Evolutionary conservation across 441 rosid genomes (phyloP).

Genomic region (Daphne laureola): DNA sequence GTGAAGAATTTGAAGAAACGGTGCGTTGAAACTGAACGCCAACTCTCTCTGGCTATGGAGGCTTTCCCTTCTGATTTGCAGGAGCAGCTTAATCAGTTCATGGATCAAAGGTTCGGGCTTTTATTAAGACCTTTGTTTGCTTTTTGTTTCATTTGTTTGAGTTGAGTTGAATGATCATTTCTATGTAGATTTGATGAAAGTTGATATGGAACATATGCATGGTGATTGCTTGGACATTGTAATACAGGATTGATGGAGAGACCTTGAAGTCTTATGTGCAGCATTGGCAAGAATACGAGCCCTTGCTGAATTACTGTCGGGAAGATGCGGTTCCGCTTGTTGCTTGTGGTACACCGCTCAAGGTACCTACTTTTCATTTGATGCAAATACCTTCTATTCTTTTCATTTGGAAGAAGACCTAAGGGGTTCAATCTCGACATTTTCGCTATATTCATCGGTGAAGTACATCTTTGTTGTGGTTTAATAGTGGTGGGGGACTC

Average conservation of each 20-base stretch:
- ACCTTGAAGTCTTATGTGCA: slow-evolving; percentile 47
- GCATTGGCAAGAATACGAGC: slow-evolving; percentile 86
- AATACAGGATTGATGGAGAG: slow-evolving; percentile 73
- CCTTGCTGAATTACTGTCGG: slow-evolving; percentile 71
- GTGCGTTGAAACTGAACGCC: slow-evolving; percentile 48
- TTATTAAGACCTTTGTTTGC: neutral
- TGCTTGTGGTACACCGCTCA: slow-evolving; percentile 87
- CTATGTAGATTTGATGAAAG: neutral
- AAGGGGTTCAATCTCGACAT: no score
- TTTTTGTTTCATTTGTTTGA: neutral
- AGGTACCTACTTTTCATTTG: slow-evolving; percentile 30
- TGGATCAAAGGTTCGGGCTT: slow-evolving; percentile 45
- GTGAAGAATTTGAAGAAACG: slow-evolving; percentile 49
- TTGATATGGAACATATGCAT: neutral
- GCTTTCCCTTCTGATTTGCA: slow-evolving; percentile 78
- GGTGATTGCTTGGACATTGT: neutral
- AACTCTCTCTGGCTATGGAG: slow-evolving; percentile 62
- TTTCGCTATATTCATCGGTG: neutral
- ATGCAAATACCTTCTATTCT: slow-evolving; percentile 3
- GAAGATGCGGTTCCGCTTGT: slow-evolving; percentile 62
- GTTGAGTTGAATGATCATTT: neutral
- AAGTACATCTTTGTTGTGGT: neutral
- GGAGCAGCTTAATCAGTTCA: slow-evolving; percentile 51
- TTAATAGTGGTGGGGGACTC: no score
- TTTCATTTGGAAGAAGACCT: neutral